Evolutionary conservation across 2,329 filamentous ascomycete genomes (phyloP).

Genomic region (Fusarium acutatum): DNA sequence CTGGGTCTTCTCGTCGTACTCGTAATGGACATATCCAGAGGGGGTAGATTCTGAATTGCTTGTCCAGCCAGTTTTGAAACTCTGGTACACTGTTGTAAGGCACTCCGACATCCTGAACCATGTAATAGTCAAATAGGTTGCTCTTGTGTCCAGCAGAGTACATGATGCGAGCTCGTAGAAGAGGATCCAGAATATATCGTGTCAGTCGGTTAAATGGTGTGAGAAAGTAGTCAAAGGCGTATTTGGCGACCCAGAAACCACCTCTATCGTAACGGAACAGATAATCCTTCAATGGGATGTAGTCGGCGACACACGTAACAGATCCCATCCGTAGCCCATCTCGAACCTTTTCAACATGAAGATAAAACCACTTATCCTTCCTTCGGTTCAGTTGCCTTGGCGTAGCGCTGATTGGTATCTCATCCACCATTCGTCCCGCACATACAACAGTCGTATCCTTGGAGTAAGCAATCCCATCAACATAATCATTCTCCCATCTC

Average conservation of each 20-base stretch:
- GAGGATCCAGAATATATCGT: slow-evolving; percentile 66
- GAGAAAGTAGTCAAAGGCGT: slow-evolving; percentile 71
- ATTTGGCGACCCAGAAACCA: slow-evolving; percentile 72
- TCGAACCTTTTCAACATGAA: slow-evolving; percentile 65
- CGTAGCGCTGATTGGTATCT: slow-evolving; percentile 46
- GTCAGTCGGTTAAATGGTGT: slow-evolving; percentile 72
- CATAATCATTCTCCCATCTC: slow-evolving; percentile 63
- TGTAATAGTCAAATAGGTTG: slow-evolving; percentile 65
- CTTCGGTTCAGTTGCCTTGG: slow-evolving; percentile 63
- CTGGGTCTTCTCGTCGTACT: slow-evolving; percentile 52
- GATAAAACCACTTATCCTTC: slow-evolving; percentile 77
- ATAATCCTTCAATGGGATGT: slow-evolving; percentile 71
- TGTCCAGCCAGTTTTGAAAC: slow-evolving; percentile 60
- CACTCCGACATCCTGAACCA: slow-evolving; percentile 71
- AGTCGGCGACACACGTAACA: slow-evolving; percentile 52
- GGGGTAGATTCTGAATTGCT: slow-evolving; percentile 58
- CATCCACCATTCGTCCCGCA: slow-evolving; percentile 64
- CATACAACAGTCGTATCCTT: slow-evolving; percentile 65
- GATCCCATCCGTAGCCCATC: slow-evolving; percentile 37
- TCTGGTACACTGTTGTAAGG: slow-evolving; percentile 53
- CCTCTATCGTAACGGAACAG: slow-evolving; percentile 77
- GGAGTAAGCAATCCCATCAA: slow-evolving; percentile 75
- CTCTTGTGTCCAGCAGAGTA: slow-evolving; percentile 72
- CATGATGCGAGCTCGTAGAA: slow-evolving; percentile 71
- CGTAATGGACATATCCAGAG: slow-evolving; percentile 65